Conservation (phyloP, 225 moss, liverwort and hornwort genomes). For the Neckera pumila region DNA sequence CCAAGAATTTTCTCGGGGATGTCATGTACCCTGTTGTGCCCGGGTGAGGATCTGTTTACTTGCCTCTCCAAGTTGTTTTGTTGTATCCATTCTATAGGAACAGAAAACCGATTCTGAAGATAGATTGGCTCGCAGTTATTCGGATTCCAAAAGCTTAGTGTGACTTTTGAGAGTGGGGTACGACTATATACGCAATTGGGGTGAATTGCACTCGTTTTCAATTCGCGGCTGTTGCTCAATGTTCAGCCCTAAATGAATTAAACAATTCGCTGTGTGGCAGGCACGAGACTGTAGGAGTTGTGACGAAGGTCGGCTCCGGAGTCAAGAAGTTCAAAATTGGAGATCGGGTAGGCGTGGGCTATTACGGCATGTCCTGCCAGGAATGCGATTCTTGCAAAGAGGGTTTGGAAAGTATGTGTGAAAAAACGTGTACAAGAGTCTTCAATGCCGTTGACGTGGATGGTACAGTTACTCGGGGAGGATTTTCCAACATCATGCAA, state of each 20-base stretch:
- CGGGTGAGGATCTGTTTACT: conserved; percentile 16
- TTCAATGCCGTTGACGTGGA: conserved; percentile 49
- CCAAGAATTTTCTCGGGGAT: conserved; percentile 22
- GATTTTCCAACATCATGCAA: conserved; percentile 61
- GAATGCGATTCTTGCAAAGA: conserved; percentile 35
- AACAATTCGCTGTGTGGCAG: neutral
- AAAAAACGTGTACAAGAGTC: neutral
- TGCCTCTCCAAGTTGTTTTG: neutral
- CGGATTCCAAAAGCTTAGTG: neutral
- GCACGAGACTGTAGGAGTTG: conserved; percentile 64
- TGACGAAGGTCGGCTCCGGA: conserved; percentile 47
- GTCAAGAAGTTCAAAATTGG: conserved; percentile 51
- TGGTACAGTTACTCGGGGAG: conserved; percentile 50
- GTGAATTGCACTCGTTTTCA: neutral
- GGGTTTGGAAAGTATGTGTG: conserved; percentile 17
- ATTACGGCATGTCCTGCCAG: conserved; percentile 13
- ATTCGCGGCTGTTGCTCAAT: neutral
- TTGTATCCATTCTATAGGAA: neutral
- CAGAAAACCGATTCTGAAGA: neutral
- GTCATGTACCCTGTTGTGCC: conserved; percentile 62
- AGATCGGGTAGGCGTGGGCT: conserved; percentile 50
- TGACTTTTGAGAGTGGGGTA: neutral
- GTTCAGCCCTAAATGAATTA: neutral
- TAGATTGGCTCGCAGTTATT: neutral
- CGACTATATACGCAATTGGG: neutral